These are phyloP conservation scores for Alloascoidea hylecoeti DNA, from an alignment of 805 yeast genomes.

Conservation along the genomic window DNA sequence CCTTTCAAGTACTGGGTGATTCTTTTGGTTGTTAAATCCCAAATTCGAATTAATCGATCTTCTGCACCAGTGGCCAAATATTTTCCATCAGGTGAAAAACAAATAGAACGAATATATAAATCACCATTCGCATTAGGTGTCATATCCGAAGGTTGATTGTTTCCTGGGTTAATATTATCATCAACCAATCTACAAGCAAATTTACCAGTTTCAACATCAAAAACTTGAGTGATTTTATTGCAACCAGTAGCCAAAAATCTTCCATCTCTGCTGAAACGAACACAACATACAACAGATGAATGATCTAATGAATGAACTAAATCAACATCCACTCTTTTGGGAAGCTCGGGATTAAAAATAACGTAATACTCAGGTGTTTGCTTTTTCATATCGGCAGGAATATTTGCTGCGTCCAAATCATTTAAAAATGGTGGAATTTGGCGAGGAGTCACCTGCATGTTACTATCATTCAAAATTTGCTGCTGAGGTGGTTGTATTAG, in stretches of 20 bases:
- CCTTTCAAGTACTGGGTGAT: slow-evolving; percentile 81
- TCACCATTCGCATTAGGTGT: slow-evolving; percentile 54
- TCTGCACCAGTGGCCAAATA: slow-evolving; percentile 86
- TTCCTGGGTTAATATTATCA: slow-evolving; percentile 40
- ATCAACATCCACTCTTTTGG: slow-evolving; percentile 67
- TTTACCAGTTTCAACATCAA: slow-evolving; percentile 84
- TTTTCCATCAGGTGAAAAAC: slow-evolving; percentile 92
- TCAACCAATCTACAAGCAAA: slow-evolving; percentile 77
- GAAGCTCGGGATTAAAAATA: slow-evolving; percentile 79
- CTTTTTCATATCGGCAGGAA: slow-evolving; percentile 66
- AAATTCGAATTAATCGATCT: slow-evolving; percentile 70
- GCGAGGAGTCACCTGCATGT: not conserved
- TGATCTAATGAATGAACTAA: slow-evolving; percentile 85
- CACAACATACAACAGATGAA: slow-evolving; percentile 93
- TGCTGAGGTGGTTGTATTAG: slow-evolving; percentile 16
- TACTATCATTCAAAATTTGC: not conserved
- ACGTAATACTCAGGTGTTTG: slow-evolving; percentile 78
- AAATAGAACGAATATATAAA: slow-evolving; percentile 86
- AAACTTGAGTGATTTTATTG: slow-evolving; percentile 90
- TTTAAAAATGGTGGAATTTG: slow-evolving; percentile 4
- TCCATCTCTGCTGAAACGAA: slow-evolving; percentile 83
- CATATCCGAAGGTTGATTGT: slow-evolving; percentile 18
- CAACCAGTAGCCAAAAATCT: slow-evolving; percentile 93
- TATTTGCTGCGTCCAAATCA: slow-evolving; percentile 68
- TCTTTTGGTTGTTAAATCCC: slow-evolving; percentile 83